phyloP scores from a whole-genome alignment of 306 rosid genomes.

The Quercus cerris region DNA sequence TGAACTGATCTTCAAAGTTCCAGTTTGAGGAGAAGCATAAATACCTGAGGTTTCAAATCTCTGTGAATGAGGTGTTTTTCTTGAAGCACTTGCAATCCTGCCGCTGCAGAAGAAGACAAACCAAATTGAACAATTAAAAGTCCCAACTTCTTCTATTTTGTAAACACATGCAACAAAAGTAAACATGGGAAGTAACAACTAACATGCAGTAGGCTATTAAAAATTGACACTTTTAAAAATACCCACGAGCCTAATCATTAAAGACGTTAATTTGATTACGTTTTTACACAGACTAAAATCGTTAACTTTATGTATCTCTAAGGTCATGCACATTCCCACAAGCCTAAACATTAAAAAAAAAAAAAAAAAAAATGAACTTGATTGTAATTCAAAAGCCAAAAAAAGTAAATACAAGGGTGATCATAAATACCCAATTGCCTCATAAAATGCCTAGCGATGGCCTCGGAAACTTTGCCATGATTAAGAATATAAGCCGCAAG shows the following conservation, averaged over 20 bases:
- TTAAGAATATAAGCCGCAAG: conserved; percentile 61
- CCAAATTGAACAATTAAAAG: conserved; percentile 21
- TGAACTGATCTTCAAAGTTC: not conserved
- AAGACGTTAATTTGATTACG: not conserved
- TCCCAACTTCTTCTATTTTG: not conserved
- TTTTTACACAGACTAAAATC: not conserved
- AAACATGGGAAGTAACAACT: not conserved
- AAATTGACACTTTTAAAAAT: not conserved
- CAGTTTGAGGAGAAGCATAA: not conserved
- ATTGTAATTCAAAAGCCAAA: conserved; percentile 1
- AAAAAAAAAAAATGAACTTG: not conserved
- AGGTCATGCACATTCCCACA: not conserved
- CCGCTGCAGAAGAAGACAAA: conserved; percentile 55
- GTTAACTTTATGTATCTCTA: not conserved
- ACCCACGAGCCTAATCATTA: conserved; percentile 17
- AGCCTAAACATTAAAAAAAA: not conserved
- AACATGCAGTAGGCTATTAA: not conserved
- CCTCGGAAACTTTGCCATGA: conserved; percentile 69
- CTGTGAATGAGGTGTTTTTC: conserved; percentile 90
- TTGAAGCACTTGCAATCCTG: conserved; percentile 86
- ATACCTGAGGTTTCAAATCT: conserved; percentile 97
- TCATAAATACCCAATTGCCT: conserved; percentile 69
- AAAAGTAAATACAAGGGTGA: not conserved
- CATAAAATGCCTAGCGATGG: conserved; percentile 82
- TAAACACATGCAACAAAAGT: conserved; percentile 1